Evolutionary conservation across 495 filamentous ascomycete species (phyloP).

Genomic region (Podospora anserina): DNA sequence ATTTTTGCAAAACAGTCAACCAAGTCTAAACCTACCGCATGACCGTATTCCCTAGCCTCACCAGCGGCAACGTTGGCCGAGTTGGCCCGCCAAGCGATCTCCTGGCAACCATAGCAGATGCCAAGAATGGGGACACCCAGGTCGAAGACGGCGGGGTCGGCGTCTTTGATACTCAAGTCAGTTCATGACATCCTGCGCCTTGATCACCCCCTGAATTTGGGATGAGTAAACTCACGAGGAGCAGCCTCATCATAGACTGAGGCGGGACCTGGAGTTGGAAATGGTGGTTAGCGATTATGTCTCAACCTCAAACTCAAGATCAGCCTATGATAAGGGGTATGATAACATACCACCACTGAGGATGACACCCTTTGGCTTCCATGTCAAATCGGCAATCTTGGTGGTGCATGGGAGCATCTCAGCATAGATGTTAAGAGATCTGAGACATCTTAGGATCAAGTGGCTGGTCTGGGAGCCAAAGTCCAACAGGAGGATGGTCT

Average conservation of each 20-base stretch:
- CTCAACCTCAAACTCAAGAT: background rate
- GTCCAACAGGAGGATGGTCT: background rate
- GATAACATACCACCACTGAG: conserved; percentile 59
- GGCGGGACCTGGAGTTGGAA: conserved; percentile 20
- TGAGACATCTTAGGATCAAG: background rate
- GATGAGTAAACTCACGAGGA: conserved; percentile 11
- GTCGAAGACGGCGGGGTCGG: conserved; percentile 76
- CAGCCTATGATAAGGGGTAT: background rate
- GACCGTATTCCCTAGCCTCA: conserved; percentile 49
- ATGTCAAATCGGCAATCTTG: conserved; percentile 73
- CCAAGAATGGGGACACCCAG: conserved; percentile 53
- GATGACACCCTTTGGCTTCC: conserved; percentile 78
- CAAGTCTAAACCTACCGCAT: conserved; percentile 13
- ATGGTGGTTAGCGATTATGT: conserved; percentile 5
- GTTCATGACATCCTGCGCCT: background rate
- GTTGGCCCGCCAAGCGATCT: conserved; percentile 72
- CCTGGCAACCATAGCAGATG: conserved; percentile 62
- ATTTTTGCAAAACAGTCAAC: background rate
- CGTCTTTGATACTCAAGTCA: conserved; percentile 28
- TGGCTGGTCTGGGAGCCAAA: background rate
- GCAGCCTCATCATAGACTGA: conserved; percentile 32
- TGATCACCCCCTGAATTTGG: background rate
- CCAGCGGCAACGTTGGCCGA: conserved; percentile 70
- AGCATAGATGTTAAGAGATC: conserved; percentile 68
- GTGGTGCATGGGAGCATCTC: conserved; percentile 94